Percentiles rank a stretch among this genome's conserved stretches.
Evolutionary conservation across 192 early-diverging fungal genomes (phyloP).

Genomic region (Rhizoclosmatium globosum): DNA sequence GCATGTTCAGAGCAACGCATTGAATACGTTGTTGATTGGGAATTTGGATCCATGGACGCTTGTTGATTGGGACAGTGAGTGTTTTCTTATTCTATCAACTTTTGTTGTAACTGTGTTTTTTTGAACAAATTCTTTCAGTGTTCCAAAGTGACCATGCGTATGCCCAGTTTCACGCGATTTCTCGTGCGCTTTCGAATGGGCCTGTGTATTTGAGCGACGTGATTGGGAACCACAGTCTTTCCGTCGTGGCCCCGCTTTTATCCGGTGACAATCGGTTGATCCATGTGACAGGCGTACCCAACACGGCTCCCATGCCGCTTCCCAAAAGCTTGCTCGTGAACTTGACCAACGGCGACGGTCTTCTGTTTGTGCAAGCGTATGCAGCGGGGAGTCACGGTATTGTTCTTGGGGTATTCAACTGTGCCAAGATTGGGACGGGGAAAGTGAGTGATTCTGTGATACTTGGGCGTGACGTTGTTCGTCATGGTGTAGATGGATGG

Average conservation of each 20-base stretch:
- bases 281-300: neutral
- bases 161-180: slow-evolving; percentile 13
- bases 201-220: slow-evolving; percentile 21
- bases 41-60: neutral
- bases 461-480: neutral
- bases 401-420: slow-evolving; percentile 22
- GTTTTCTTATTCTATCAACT: too few relatives aligned
- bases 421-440: neutral
- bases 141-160: slow-evolving; percentile 15
- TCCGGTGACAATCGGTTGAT: neutral
- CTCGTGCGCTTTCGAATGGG: slow-evolving; percentile 20
- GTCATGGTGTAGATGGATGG: neutral
- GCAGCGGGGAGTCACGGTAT: neutral
- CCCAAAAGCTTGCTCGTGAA: neutral
- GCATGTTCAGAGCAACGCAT: slow-evolving; percentile 26
- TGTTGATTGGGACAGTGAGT: slow-evolving; percentile 34
- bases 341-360: neutral
- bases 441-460: neutral
- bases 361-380: slow-evolving; percentile 11
- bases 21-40: slow-evolving; percentile 1
- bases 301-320: neutral
- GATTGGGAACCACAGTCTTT: slow-evolving; percentile 5
- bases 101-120: too few relatives aligned
- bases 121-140: too few relatives aligned
- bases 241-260: neutral